These are phyloP conservation scores for Pseudisothecium myosuroides DNA, from an alignment of 225 moss, liverwort and hornwort genomes.

Conservation along the genomic window DNA sequence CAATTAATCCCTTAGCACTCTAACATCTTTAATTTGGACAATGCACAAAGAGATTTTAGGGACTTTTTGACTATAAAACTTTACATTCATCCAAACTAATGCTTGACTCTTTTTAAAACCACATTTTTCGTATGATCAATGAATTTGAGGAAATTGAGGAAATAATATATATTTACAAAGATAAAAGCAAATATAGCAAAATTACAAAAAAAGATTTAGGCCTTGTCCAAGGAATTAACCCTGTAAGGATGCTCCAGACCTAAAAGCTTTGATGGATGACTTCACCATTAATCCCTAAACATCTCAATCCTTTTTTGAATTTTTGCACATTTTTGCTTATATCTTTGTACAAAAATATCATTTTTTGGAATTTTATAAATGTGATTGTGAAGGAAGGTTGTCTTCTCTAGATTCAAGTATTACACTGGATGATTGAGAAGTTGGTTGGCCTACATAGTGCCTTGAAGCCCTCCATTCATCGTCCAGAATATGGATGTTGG, in stretches of 20 bases:
- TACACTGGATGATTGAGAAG: too few species aligned
- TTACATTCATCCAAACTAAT: background rate
- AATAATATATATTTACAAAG: background rate
- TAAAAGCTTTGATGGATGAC: background rate
- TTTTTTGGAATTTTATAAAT: too few species aligned
- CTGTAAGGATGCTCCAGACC: fast-evolving
- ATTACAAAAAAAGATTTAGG: background rate
- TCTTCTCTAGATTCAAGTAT: too few species aligned
- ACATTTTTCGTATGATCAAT: background rate
- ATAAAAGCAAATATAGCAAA: background rate
- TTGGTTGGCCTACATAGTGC: too few species aligned
- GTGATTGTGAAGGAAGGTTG: too few species aligned
- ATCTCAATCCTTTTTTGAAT: too few species aligned
- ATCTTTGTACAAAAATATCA: too few species aligned
- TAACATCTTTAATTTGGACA: fast-evolving
- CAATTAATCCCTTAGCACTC: background rate
- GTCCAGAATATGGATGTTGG: too few species aligned
- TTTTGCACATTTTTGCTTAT: too few species aligned
- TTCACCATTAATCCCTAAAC: too few species aligned
- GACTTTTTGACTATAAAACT: background rate
- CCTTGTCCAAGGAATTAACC: fast-evolving
- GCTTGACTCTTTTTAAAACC: background rate
- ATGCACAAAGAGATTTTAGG: fast-evolving
- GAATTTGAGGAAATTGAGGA: background rate
- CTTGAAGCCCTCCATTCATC: too few species aligned